phyloP scores from a whole-genome alignment of 2,329 filamentous ascomycete species.

The Alternaria postmessia region DNA sequence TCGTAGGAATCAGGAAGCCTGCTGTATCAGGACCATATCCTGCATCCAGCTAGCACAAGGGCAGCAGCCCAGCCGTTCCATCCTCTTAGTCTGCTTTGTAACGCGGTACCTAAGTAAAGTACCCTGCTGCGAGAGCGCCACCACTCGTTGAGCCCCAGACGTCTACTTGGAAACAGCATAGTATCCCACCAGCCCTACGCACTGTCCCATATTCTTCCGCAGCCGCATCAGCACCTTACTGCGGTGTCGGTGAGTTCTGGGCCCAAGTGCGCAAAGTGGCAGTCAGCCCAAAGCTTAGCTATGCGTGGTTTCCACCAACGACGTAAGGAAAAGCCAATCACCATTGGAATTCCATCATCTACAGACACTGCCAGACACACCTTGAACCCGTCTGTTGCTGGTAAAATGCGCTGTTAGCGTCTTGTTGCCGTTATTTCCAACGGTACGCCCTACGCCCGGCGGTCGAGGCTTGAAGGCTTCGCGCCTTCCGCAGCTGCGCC shows the following conservation, averaged over 20 bases:
- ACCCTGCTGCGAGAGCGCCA: conserved; percentile 16
- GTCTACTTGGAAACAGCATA: conserved; percentile 25
- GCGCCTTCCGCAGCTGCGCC: conserved; percentile 26
- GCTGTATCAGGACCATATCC: conserved; percentile 35
- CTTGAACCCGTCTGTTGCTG: conserved; percentile 4
- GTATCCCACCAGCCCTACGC: conserved; percentile 37
- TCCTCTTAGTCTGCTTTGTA: conserved; percentile 32
- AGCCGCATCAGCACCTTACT: conserved; percentile 43
- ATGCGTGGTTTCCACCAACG: conserved; percentile 5
- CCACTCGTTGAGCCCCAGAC: conserved; percentile 23
- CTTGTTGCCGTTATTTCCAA: conserved; percentile 9
- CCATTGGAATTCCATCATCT: background rate
- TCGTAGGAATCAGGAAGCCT: conserved; percentile 24
- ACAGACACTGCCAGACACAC: conserved; percentile 13
- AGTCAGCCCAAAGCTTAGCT: conserved; percentile 39
- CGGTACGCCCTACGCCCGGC: conserved; percentile 29
- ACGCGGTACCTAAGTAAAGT: conserved; percentile 23
- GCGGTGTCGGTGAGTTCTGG: conserved; percentile 32
- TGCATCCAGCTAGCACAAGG: conserved; percentile 26
- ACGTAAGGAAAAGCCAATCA: conserved; percentile 14
- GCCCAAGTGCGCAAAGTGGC: conserved; percentile 23
- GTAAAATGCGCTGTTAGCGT: conserved; percentile 9
- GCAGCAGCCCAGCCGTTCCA: conserved; percentile 12
- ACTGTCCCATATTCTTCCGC: conserved; percentile 36
- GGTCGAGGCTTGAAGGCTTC: conserved; percentile 23